phyloP scores from a whole-genome alignment of 208 protist genomes.

The Leishmania major region DNA sequence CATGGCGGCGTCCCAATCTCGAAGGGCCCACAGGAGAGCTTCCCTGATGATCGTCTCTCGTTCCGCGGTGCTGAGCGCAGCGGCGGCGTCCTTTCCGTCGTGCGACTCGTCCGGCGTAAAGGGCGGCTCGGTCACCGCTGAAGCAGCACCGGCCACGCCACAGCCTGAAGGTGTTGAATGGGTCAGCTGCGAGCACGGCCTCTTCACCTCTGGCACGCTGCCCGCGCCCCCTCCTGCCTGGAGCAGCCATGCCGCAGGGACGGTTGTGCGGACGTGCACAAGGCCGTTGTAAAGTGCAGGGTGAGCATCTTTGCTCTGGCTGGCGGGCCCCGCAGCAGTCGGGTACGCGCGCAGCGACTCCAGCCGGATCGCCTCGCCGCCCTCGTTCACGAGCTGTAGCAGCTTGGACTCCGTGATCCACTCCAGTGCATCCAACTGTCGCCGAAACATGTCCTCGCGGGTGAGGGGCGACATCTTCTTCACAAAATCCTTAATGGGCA shows the following conservation, averaged over 20 bases:
- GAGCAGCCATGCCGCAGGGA: constrained; percentile 12
- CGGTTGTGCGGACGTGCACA: constrained; percentile 23
- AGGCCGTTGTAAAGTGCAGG: constrained; percentile 16
- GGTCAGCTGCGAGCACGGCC: neutral
- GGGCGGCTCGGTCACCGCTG: neutral
- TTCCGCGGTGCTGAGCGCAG: constrained; percentile 3
- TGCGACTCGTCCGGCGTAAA: neutral
- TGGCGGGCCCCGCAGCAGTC: neutral
- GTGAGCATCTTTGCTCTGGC: neutral
- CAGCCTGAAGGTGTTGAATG: neutral
- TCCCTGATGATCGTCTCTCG: constrained; percentile 2
- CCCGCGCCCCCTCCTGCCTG: neutral
- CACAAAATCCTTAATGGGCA: constrained; percentile 62
- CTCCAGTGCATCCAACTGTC: constrained; percentile 28
- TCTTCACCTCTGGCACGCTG: constrained; percentile 2
- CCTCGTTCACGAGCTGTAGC: constrained; percentile 36
- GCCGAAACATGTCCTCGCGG: constrained; percentile 51
- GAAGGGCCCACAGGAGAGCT: constrained; percentile 3
- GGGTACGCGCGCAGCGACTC: neutral
- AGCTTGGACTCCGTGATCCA: constrained; percentile 41
- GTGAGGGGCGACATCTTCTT: constrained; percentile 44
- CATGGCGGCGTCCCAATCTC: constrained; percentile 7
- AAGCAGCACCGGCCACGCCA: neutral
- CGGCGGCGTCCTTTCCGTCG: neutral
- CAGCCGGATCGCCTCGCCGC: constrained; percentile 2